A percentile compares a stretch with the other conserved stretches of the same genome.
These are phyloP conservation scores for Geosmithia flava DNA, from an alignment of 2,329 filamentous ascomycete genomes.

Conservation along the genomic window DNA sequence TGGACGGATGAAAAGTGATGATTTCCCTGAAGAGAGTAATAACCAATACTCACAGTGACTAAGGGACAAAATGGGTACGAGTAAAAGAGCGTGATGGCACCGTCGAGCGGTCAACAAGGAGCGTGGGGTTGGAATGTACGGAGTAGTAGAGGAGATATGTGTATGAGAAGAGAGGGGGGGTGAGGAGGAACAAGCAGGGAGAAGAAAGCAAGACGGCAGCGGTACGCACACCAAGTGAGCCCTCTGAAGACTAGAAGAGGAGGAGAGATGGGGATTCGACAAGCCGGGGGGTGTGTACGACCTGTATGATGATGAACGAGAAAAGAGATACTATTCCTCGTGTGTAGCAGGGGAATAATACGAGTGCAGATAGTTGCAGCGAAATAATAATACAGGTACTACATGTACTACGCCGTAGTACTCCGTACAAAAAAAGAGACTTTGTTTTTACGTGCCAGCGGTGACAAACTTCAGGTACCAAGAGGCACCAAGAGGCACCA, in stretches of 20 bases:
- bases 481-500: background rate
- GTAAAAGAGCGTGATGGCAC: background rate
- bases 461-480: background rate
- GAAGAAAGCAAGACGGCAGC: background rate
- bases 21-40: background rate
- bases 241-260: background rate
- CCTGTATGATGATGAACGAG: background rate
- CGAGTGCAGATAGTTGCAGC: background rate
- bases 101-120: background rate
- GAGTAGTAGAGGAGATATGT: background rate
- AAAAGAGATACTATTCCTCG: background rate
- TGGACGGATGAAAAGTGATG: background rate
- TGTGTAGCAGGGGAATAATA: background rate
- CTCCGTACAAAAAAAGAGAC: background rate
- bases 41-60: slow-evolving; percentile 2
- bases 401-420: background rate
- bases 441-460: too few species aligned
- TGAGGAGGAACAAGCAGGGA: background rate
- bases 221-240: background rate
- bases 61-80: background rate
- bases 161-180: background rate
- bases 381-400: background rate
- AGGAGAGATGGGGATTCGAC: background rate
- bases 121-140: background rate
- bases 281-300: background rate